These are phyloP conservation scores for Pleurozium schreberi DNA, from an alignment of 225 moss, liverwort and hornwort genomes.

Conservation along the genomic window DNA sequence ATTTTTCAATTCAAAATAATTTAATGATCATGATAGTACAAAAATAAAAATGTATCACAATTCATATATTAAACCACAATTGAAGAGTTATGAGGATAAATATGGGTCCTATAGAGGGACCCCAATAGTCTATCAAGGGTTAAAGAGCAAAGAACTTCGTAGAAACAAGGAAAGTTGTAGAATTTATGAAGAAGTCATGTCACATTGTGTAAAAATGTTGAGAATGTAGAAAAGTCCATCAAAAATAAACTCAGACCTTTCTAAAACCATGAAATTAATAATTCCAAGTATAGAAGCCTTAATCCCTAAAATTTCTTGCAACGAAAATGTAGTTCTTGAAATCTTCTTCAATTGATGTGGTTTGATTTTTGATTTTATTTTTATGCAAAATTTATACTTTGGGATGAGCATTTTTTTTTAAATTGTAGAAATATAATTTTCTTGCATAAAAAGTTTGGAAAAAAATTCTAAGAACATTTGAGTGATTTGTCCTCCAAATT, in stretches of 20 bases:
- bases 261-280: fast-evolving
- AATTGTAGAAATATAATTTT: neutral
- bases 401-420: neutral
- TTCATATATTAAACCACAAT: no score
- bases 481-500: neutral
- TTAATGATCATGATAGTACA: no score
- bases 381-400: neutral
- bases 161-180: neutral
- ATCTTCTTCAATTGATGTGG: fast-evolving
- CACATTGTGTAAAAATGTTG: neutral
- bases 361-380: neutral
- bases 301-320: neutral
- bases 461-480: neutral
- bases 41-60: no score
- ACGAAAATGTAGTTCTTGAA: neutral
- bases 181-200: neutral
- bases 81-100: no score
- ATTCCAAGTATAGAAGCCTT: fast-evolving
- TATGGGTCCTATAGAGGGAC: no score
- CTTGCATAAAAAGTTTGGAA: fast-evolving
- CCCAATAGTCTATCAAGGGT: neutral
- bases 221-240: neutral
- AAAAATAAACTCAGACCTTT: neutral
- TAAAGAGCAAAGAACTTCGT: neutral
- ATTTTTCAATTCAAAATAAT: no score